Base-by-base conservation (phyloP, 2,329 filamentous ascomycete species). In the Plenodomus biglobosus region DNA sequence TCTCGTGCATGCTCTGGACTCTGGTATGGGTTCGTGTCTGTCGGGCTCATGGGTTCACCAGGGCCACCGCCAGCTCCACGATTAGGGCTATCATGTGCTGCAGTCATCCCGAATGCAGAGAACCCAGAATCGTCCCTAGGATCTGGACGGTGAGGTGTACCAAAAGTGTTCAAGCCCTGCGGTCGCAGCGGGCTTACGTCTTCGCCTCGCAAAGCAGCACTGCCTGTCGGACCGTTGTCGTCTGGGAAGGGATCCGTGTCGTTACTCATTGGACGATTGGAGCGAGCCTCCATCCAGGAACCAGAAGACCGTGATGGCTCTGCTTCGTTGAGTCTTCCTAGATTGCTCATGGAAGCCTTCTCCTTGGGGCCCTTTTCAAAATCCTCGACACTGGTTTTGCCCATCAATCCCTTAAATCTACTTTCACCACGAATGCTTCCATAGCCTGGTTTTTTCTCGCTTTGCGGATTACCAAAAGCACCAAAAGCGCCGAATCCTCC, bases 1-100 rank as follows among this genome's bases (percentile, higher is more conserved):
- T 77, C 77, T 38, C 85, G 85, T 20, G 91, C 87, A 32, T 86
- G 88, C 7, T 88, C 84, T 2, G 94, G 94, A 69, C 92, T 97
- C 56, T 92, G 89, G 68, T 94, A 99, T 1, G 94, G 94, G 66
- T 99, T 99, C 2, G 94, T 97, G 64, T 95, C 90, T 0, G 92
- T 94, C 10, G 94, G 94, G 68, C 92, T 97, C 65, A 90, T 83
- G 0, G 88, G 87, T 49, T 90, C 88, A 56, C 85, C 78, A 15
- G 6, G 27, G n/a, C 61, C 65, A 20, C 66, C 70, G 46, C 74
- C 72, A 42, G 76, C 56, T 44, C 71, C 70, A 42, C 73, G 72
- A 35, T 77, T 74, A 10, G 80, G 80, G 15, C 78, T 80, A 37
- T 81, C 78, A 54, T 83, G 72, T 58, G 82, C 80, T 3, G 80